Evolutionary conservation across 2,329 filamentous ascomycete genomes (phyloP), one percentile per base, ranked within the genome.

Genomic region (Pseudofabraea citricarpa): DNA sequence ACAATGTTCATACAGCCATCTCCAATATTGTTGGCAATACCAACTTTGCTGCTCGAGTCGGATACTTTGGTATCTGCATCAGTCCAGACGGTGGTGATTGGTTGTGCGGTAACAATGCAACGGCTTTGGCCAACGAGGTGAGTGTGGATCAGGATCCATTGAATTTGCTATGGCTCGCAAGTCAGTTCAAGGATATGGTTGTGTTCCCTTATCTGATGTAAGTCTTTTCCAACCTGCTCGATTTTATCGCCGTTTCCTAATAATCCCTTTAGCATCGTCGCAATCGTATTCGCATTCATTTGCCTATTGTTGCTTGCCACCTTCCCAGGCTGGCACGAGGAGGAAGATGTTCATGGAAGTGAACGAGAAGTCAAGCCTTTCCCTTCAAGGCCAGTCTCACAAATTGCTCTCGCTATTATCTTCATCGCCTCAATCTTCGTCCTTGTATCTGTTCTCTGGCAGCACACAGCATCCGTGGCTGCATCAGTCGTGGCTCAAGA

Each of bases 21-120:
- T 77, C 83, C 49, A 94, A 93, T 68, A 94, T 98, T 50, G 91
- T 94, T 45, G 88, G 89, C 41, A 74, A 79, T 55, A 90, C 93
- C 10, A 78, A 81, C 47, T 73, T 98, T 38, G 89, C 95, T 65
- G 90, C 93, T 20, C 84, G 93, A 45, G 93, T 98, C 22, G 93
- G 93, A 53, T 98, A 95, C 72, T 98, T 98, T 60, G 93, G 93
- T 56, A 95, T 98, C 65, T 98, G 93, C 69, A 82, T 97, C 64
- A 93, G 90, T 67, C 83, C 88, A 1, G 89, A 95, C 62, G 87
- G 86, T 47, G 91, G 91, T 53, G 82, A 84, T 18, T 98, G 89
- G 79, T 79, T 97, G 46, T 98, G 93, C 77, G 93, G 87, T 65
- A 94, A 95, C 74, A 98, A 98, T 66, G 93, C 93, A 16, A 96